Conservation (phyloP, 208 protist genomes). For the Acanthamoeba sp. region DNA sequence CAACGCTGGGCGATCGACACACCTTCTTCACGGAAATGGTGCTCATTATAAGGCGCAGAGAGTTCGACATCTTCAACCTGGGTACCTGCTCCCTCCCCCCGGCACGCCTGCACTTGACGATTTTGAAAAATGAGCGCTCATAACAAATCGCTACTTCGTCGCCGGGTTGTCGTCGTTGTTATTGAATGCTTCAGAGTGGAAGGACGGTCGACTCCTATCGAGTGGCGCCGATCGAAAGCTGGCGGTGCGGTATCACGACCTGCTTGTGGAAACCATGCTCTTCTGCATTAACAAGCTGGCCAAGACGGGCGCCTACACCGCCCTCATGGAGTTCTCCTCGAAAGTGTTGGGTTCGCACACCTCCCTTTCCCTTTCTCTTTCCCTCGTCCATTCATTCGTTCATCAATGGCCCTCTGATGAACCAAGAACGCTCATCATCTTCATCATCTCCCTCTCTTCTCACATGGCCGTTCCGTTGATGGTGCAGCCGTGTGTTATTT, state of each 20-base stretch:
- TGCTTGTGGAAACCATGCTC: slow-evolving; percentile 55
- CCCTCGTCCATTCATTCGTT: neutral
- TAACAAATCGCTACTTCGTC: neutral
- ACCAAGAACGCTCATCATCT: neutral
- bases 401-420: neutral
- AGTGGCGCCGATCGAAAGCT: neutral
- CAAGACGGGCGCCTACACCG: slow-evolving; percentile 59
- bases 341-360: slow-evolving; percentile 4
- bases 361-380: neutral
- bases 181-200: slow-evolving; percentile 20
- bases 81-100: neutral
- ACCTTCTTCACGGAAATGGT: slow-evolving; percentile 63
- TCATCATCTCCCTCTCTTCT: neutral
- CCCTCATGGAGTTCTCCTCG: slow-evolving; percentile 65
- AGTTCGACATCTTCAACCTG: slow-evolving; percentile 52
- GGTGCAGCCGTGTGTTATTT: slow-evolving; percentile 43
- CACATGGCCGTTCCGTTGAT: neutral
- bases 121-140: neutral
- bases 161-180: neutral
- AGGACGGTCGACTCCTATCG: neutral
- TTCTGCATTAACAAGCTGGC: slow-evolving; percentile 67
- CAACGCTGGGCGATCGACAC: slow-evolving; percentile 39
- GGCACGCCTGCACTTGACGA: neutral
- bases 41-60: slow-evolving; percentile 28
- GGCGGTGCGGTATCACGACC: slow-evolving; percentile 48